Conservation (phyloP, 768 basidiomycete genomes). For the Tulasnella sp. region DNA sequence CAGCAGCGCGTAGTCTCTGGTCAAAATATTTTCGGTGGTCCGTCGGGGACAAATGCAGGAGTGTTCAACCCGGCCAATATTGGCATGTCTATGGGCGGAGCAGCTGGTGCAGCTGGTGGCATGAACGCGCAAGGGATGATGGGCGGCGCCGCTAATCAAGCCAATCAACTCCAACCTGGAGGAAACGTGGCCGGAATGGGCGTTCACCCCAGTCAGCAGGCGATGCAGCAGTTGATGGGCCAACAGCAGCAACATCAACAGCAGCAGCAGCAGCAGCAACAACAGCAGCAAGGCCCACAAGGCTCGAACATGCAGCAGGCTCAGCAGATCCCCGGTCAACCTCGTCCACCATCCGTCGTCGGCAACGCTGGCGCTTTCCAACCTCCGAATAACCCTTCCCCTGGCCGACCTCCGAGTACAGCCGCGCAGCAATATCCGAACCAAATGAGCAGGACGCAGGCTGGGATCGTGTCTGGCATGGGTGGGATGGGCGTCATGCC, state of each 20-base stretch:
- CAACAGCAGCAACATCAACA: not conserved
- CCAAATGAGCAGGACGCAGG: not conserved
- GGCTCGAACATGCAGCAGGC: not conserved
- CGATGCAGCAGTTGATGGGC: not conserved
- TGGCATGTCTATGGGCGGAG: not conserved
- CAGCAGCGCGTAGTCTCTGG: not conserved
- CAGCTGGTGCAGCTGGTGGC: not conserved
- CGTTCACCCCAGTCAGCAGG: not conserved
- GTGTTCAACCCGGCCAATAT: not conserved
- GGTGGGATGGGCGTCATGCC: not conserved
- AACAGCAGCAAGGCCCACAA: constrained; percentile 1
- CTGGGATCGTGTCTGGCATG: not conserved
- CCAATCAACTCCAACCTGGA: not conserved
- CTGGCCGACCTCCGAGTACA: constrained; percentile 3
- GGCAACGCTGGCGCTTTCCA: not conserved
- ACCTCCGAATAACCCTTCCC: constrained; percentile 8
- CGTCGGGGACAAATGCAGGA: not conserved
- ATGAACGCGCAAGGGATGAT: not conserved
- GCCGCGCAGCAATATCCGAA: not conserved
- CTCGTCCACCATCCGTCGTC: not conserved
- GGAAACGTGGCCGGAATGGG: not conserved
- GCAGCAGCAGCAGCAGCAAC: constrained; percentile 8
- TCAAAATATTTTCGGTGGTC: not conserved
- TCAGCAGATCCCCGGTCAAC: not conserved
- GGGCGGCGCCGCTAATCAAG: not conserved